A percentile compares a stretch with the other conserved stretches of the same genome.
Evolutionary conservation across 345 rosid species (phyloP).

Genomic region (Lenwebbia sp.): DNA sequence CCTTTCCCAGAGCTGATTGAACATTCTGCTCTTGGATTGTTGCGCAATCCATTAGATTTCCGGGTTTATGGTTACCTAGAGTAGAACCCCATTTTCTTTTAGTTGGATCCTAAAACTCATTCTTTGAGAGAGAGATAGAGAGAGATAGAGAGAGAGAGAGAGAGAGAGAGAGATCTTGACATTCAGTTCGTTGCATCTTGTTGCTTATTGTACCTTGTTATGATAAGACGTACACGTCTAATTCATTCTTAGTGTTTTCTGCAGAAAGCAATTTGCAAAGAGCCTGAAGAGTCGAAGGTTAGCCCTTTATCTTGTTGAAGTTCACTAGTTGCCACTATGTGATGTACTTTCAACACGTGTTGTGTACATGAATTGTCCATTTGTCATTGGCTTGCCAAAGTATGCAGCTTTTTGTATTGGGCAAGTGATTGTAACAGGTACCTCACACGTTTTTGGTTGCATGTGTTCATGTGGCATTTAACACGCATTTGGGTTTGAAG

Average conservation of each 20-base stretch:
- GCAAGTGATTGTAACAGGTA: background rate
- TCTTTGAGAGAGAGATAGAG: background rate
- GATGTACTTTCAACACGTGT: background rate
- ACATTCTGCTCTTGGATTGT: background rate
- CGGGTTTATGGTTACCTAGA: background rate
- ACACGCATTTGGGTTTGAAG: background rate
- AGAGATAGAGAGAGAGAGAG: background rate
- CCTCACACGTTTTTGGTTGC: background rate
- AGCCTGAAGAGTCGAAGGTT: constrained; percentile 83
- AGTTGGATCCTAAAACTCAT: background rate
- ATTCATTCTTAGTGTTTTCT: background rate
- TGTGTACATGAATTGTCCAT: background rate
- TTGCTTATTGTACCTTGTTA: background rate
- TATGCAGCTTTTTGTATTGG: background rate
- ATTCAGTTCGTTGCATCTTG: background rate
- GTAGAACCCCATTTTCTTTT: background rate
- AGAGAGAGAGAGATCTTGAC: background rate
- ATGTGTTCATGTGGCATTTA: background rate
- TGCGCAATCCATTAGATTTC: background rate
- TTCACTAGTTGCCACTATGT: background rate
- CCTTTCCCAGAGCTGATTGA: background rate
- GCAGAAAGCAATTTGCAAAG: constrained; percentile 80
- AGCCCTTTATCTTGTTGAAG: constrained; percentile 1
- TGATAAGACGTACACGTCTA: background rate
- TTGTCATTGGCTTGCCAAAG: background rate